A percentile compares a stretch with the other conserved stretches of the same genome.
These are phyloP conservation scores for Alternaria dauci DNA, from an alignment of 2,329 filamentous ascomycete genomes.

Conservation along the genomic window DNA sequence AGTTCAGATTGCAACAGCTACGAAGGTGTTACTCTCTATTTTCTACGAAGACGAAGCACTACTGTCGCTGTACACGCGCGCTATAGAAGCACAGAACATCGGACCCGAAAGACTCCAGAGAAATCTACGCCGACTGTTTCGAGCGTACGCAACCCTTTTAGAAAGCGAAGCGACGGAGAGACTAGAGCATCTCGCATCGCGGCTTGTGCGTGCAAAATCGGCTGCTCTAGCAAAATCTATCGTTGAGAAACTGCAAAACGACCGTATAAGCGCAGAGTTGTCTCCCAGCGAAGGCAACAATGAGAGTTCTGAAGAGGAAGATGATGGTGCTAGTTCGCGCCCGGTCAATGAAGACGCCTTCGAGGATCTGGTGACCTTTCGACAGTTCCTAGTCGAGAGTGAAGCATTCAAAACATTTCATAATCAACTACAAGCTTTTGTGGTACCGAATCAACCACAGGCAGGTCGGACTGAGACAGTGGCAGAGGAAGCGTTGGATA, in stretches of 20 bases:
- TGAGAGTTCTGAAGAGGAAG: slow-evolving; percentile 14
- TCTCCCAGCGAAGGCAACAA: not conserved
- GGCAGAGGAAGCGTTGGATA: not conserved
- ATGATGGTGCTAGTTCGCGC: not conserved
- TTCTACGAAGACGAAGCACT: slow-evolving; percentile 11
- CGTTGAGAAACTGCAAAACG: slow-evolving; percentile 7
- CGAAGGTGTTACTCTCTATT: slow-evolving; percentile 9
- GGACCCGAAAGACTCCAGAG: slow-evolving; percentile 8
- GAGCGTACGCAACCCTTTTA: slow-evolving; percentile 7
- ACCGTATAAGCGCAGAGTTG: not conserved
- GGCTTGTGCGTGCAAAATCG: slow-evolving; percentile 17
- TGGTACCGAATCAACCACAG: not conserved
- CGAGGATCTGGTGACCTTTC: slow-evolving; percentile 18
- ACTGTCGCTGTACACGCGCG: slow-evolving; percentile 7
- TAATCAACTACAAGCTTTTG: slow-evolving; percentile 19
- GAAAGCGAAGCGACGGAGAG: slow-evolving; percentile 2
- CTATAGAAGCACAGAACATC: slow-evolving; percentile 5
- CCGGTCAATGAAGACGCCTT: slow-evolving; percentile 19
- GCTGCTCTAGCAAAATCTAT: slow-evolving; percentile 13
- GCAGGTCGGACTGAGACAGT: too few relatives aligned
- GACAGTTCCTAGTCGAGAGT: slow-evolving; percentile 24
- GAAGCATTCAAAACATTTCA: slow-evolving; percentile 19
- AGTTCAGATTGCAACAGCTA: slow-evolving; percentile 15
- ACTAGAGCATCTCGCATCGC: slow-evolving; percentile 12
- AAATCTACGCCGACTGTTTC: slow-evolving; percentile 14